Base-by-base conservation (phyloP, 495 filamentous ascomycete species). In the Aspergillus heteromorphus region DNA sequence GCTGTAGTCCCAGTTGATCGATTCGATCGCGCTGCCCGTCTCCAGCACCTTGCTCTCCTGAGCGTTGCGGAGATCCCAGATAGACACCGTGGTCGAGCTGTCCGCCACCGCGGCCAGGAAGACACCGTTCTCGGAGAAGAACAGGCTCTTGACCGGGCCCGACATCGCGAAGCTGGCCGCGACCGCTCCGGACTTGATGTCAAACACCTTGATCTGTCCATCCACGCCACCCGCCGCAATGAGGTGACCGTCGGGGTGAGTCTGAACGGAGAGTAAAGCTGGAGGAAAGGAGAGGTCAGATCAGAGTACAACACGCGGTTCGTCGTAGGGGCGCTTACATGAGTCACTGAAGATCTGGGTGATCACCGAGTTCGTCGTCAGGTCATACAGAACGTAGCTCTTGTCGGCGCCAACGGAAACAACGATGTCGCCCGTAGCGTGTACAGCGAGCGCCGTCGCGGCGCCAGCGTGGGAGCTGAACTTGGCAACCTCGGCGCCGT, bases 91-190 rank as follows among this genome's bases (percentile, higher is more conserved):
- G 7, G 83, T 87, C 45, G 87, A 86, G 18, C 84, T 84, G 60
- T 86, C 83, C 19, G 81, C 80, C 14, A 84, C 82, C 1, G 88
- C 83, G 9, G 95, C 93, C 58, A 98, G 83, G 87, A 90, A 97
- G 55, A 86, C 92, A n/a, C 93, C 93, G 57, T 97, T 98, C 69
- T 98, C 95, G 0, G 92, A 97, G 74, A 98, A 98, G 58, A 83
- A 76, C 6, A 98, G 71, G 25, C 82, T 79, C 60, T 85, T 82
- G 25, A 96, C 80, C 0, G 89, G 80, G 2, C 81, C 81, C 4
- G 80, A 77, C 52, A 87, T 75, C 11, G 78, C 71, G 66, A 92
- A 92, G 61, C 76, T 80, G 14, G 88, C 88, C 16, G 87, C 89
- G 57, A 79, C 77, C 48, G 79, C 71, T 10, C 87, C 84, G 2